Evolutionary conservation across 1,139 yeast species (phyloP).

Genomic region (Hansenula lynferdii): DNA sequence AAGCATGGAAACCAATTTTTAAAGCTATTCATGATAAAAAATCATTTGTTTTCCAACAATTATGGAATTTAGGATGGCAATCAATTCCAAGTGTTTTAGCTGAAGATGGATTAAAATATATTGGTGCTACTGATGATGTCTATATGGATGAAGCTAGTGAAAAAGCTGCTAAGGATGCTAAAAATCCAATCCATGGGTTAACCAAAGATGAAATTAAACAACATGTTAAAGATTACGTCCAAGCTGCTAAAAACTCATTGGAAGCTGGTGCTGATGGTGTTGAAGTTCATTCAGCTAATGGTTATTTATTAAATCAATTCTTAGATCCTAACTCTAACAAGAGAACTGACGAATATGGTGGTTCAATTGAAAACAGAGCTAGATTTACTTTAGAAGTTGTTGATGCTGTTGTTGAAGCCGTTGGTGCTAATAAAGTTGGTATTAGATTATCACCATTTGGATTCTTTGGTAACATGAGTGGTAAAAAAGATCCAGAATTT

Average conservation of each 20-base stretch:
- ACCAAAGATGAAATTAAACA: constrained; percentile 40
- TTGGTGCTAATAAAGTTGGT: constrained; percentile 52
- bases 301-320: constrained; percentile 62
- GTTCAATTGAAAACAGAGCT: constrained; percentile 60
- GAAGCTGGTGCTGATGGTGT: constrained; percentile 66
- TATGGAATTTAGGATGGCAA: constrained; percentile 58
- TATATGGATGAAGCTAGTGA: constrained; percentile 25
- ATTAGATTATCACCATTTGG: constrained; percentile 56
- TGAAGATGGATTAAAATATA: constrained; percentile 9
- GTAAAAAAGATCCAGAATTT: constrained; percentile 17
- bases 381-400: constrained; percentile 52
- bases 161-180: constrained; percentile 13
- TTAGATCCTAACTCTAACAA: constrained; percentile 44
- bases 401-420: constrained; percentile 43
- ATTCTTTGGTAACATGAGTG: constrained; percentile 28
- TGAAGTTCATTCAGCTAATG: constrained; percentile 67
- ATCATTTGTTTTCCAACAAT: constrained; percentile 46
- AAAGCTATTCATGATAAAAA: constrained; percentile 47
- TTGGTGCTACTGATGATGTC: constrained; percentile 19
- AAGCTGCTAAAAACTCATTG: constrained; percentile 37
- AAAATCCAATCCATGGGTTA: constrained; percentile 14
- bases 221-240: constrained; percentile 31
- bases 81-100: constrained; percentile 40
- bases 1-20: constrained; percentile 45
- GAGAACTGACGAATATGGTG: constrained; percentile 67